Conservation (phyloP, 2,329 filamentous ascomycete species). For the Aplosporella prunicola region DNA sequence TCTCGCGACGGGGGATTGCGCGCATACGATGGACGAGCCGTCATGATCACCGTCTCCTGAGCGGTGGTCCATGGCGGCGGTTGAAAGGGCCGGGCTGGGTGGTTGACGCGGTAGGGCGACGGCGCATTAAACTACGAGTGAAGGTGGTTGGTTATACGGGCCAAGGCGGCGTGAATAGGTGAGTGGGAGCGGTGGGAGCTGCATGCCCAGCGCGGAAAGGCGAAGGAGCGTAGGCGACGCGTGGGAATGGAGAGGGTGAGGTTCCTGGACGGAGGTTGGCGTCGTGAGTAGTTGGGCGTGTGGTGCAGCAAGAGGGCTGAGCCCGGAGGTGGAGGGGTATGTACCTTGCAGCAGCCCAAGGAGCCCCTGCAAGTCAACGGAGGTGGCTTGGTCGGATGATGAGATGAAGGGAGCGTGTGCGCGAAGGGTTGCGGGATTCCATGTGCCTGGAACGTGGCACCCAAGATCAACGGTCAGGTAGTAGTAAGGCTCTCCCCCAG, state of each 20-base stretch:
- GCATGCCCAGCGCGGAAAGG: conserved; percentile 9
- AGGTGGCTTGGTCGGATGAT: no score
- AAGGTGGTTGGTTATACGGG: no score
- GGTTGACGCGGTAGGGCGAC: background rate
- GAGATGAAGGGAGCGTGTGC: no score
- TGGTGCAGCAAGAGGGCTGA: conserved; percentile 8
- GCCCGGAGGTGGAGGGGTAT: conserved; percentile 10
- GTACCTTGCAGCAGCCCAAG: conserved; percentile 8
- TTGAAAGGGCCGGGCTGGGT: background rate
- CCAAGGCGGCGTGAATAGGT: conserved; percentile 6
- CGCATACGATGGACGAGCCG: conserved; percentile 63
- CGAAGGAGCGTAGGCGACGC: background rate
- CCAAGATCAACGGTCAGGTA: no score
- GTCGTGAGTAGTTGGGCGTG: no score
- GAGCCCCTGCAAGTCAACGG: conserved; percentile 8
- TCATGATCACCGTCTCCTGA: conserved; percentile 50
- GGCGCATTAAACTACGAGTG: conserved; percentile 3
- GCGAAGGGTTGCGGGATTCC: no score
- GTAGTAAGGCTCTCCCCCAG: no score
- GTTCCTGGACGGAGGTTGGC: conserved; percentile 6
- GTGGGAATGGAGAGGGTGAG: background rate
- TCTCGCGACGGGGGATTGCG: background rate
- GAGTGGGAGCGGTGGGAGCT: conserved; percentile 1
- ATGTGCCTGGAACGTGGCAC: no score
- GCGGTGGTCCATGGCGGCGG: conserved; percentile 24